These are phyloP conservation scores for Candida sp. DNA, from an alignment of 1,139 yeast genomes.

Conservation along the genomic window DNA sequence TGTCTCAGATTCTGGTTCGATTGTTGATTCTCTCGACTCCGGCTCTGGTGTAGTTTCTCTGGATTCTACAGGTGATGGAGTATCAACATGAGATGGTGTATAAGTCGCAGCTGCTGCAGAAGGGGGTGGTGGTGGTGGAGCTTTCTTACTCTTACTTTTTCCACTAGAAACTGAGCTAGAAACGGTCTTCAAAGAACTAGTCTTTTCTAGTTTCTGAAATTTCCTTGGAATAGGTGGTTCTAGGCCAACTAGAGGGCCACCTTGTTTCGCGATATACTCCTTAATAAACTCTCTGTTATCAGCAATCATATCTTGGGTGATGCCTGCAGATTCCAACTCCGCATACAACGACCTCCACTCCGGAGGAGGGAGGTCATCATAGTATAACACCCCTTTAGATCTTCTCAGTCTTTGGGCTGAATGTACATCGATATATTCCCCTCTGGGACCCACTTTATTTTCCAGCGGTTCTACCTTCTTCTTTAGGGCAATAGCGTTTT, in stretches of 20 bases:
- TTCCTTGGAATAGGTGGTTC: slow-evolving; percentile 83
- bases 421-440: slow-evolving; percentile 47
- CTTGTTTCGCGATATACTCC: slow-evolving; percentile 70
- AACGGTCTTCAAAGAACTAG: slow-evolving; percentile 10
- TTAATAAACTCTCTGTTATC: slow-evolving; percentile 81
- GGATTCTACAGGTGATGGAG: slow-evolving; percentile 10
- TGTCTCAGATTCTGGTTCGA: slow-evolving; percentile 6
- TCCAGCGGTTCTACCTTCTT: slow-evolving; percentile 39
- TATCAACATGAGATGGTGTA: slow-evolving; percentile 4
- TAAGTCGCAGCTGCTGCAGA: slow-evolving; percentile 12
- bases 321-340: slow-evolving; percentile 76
- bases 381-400: slow-evolving; percentile 60
- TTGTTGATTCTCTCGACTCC: slow-evolving; percentile 11
- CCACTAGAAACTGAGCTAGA: slow-evolving; percentile 8
- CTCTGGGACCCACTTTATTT: slow-evolving; percentile 67
- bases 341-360: slow-evolving; percentile 80
- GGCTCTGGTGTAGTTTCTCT: slow-evolving; percentile 10
- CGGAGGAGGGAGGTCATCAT: slow-evolving; percentile 79
- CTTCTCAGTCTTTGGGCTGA: slow-evolving; percentile 57
- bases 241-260: slow-evolving; percentile 81
- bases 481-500: slow-evolving; percentile 80
- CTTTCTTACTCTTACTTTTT: slow-evolving; percentile 26
- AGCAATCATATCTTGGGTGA: slow-evolving; percentile 86
- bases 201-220: slow-evolving; percentile 24
- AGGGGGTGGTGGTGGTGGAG: slow-evolving; percentile 50